Conservation (phyloP, 2,329 filamentous ascomycete species). For the Ilyonectria sp. region DNA sequence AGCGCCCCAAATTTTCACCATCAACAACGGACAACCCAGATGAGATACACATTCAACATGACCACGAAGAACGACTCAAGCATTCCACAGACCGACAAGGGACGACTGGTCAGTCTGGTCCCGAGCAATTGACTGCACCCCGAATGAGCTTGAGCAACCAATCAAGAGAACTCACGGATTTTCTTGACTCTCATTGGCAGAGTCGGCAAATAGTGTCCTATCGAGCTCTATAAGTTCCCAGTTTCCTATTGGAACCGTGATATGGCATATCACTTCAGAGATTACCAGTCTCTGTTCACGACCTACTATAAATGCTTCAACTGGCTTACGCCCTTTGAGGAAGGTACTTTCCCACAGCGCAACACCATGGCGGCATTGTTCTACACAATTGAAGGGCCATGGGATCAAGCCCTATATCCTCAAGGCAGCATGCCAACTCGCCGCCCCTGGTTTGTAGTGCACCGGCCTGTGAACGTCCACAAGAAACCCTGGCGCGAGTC, state of each 20-base stretch:
- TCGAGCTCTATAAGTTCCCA: conserved; percentile 55
- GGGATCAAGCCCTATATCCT: conserved; percentile 48
- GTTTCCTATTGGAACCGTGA: conserved; percentile 57
- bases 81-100: not conserved
- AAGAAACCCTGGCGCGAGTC: conserved; percentile 48
- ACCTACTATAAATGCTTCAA: conserved; percentile 46
- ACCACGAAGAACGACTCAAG: conserved; percentile 20
- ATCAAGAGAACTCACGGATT: conserved; percentile 17
- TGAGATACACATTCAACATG: conserved; percentile 30
- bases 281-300: conserved; percentile 35
- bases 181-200: conserved; percentile 28
- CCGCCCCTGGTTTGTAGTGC: conserved; percentile 67
- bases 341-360: not conserved
- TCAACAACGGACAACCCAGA: conserved; percentile 58
- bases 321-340: conserved; percentile 31
- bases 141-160: conserved; percentile 28
- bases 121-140: conserved; percentile 7
- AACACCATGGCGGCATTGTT: conserved; percentile 61
- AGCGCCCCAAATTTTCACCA: conserved; percentile 50
- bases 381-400: conserved; percentile 62
- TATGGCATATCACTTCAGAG: conserved; percentile 45
- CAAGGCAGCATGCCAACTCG: conserved; percentile 45
- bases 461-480: conserved; percentile 61
- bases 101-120: not conserved
- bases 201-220: conserved; percentile 32